Conservation (phyloP, 2,329 filamentous ascomycete genomes). For the Alternaria solani region DNA sequence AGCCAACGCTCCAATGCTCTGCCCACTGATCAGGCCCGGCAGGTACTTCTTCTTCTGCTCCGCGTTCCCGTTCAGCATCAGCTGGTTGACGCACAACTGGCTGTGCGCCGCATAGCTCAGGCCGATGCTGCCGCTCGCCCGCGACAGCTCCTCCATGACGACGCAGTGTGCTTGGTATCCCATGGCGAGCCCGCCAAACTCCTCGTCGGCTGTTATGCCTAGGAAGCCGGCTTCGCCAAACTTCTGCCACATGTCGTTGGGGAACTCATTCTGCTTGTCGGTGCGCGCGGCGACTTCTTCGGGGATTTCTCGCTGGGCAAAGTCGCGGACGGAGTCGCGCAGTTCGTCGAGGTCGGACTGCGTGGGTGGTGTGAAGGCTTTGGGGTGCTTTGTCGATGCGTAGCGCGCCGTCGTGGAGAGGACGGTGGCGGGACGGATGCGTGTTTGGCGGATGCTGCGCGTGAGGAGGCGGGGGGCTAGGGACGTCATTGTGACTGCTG, state of each 20-base stretch:
- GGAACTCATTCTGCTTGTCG: conserved; percentile 89
- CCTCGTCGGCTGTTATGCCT: conserved; percentile 91
- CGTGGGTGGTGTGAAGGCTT: conserved; percentile 72
- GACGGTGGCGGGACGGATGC: conserved; percentile 18
- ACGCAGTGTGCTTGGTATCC: conserved; percentile 97
- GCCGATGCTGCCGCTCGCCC: conserved; percentile 84
- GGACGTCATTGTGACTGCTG: conserved; percentile 42
- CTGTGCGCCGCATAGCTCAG: conserved; percentile 96
- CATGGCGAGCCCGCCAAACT: conserved; percentile 87
- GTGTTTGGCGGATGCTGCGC: conserved; percentile 49
- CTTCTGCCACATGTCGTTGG: conserved; percentile 90
- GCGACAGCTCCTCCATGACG: conserved; percentile 92
- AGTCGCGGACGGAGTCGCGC: conserved; percentile 85
- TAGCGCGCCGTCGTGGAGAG: conserved; percentile 40
- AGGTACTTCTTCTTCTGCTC: conserved; percentile 84
- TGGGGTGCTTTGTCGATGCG: conserved; percentile 74
- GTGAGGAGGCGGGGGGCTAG: conserved; percentile 48
- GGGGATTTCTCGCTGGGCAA: conserved; percentile 83
- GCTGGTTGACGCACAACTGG: conserved; percentile 95
- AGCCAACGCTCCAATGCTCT: conserved; percentile 83
- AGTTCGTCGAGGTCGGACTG: conserved; percentile 79
- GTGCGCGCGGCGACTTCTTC: conserved; percentile 82
- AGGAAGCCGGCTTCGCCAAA: conserved; percentile 89
- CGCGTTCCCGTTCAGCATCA: conserved; percentile 83
- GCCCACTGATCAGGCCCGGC: conserved; percentile 80